These are phyloP conservation scores for Nepenthes gracilis DNA, from an alignment of 148 eudicot species.

Conservation along the genomic window DNA sequence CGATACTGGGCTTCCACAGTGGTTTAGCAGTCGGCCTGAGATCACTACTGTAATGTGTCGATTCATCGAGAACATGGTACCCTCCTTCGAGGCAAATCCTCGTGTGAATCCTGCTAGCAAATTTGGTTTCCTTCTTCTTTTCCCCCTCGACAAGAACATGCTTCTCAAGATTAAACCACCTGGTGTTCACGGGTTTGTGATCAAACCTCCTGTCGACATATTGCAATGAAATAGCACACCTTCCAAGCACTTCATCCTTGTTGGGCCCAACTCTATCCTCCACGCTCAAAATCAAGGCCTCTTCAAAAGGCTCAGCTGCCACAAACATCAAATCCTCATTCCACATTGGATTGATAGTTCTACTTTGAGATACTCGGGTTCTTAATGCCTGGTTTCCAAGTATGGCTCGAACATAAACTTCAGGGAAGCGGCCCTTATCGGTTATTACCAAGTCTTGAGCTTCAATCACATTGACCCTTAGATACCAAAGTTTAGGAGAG, in stretches of 20 bases:
- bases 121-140: constrained; percentile 43
- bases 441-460: constrained; percentile 51
- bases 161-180: constrained; percentile 48
- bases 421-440: constrained; percentile 42
- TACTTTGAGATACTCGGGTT: constrained; percentile 40
- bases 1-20: constrained; percentile 51
- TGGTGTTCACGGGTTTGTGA: constrained; percentile 33
- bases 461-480: constrained; percentile 67
- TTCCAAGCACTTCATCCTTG: constrained; percentile 44
- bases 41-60: constrained; percentile 59
- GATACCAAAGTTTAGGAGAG: constrained; percentile 72
- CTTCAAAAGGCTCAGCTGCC: constrained; percentile 71
- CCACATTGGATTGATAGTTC: constrained; percentile 59
- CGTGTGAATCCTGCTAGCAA: constrained; percentile 46
- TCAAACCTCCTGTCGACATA: constrained; percentile 43
- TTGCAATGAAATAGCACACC: constrained; percentile 27
- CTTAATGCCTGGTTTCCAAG: constrained; percentile 47
- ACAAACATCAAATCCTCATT: constrained; percentile 69
- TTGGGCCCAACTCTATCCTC: constrained; percentile 36
- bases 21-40: constrained; percentile 57
- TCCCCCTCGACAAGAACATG: constrained; percentile 39
- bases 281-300: constrained; percentile 41
- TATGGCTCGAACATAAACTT: constrained; percentile 47
- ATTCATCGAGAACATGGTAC: constrained; percentile 55
- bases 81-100: constrained; percentile 58